phyloP scores from a whole-genome alignment of 441 rosid genomes.

The Brassica balearica region DNA sequence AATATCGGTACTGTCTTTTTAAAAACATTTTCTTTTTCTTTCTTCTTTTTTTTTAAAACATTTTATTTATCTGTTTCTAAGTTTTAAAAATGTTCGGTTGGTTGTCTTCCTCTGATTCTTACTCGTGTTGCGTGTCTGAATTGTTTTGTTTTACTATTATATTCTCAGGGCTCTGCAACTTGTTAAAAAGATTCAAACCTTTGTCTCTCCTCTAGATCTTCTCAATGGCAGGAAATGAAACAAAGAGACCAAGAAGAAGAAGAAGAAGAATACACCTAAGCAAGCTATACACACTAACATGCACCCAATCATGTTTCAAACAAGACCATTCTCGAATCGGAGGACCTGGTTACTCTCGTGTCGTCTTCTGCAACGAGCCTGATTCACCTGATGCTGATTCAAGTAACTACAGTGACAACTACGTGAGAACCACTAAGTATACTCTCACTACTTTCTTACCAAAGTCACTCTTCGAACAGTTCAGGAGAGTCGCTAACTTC shows the following conservation, averaged over 20 bases:
- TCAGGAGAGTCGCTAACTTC: slow-evolving; percentile 71
- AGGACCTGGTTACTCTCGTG: slow-evolving; percentile 65
- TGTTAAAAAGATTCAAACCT: slow-evolving; percentile 30
- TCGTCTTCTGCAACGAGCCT: slow-evolving; percentile 64
- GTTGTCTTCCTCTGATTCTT: background rate
- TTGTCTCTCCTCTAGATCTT: slow-evolving; percentile 7
- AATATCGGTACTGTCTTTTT: slow-evolving; percentile 33
- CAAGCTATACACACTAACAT: slow-evolving; percentile 63
- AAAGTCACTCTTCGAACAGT: slow-evolving; percentile 73
- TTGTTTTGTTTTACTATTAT: background rate
- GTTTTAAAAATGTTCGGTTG: slow-evolving; percentile 15
- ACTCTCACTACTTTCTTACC: slow-evolving; percentile 67
- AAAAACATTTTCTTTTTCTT: background rate
- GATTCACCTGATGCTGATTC: slow-evolving; percentile 53
- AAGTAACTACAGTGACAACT: slow-evolving; percentile 50
- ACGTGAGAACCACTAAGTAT: slow-evolving; percentile 65
- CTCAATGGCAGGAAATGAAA: slow-evolving; percentile 48
- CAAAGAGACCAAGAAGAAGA: slow-evolving; percentile 46
- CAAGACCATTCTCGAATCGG: slow-evolving; percentile 63
- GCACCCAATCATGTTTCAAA: slow-evolving; percentile 44
- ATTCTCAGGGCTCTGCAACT: background rate
- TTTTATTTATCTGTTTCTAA: slow-evolving; percentile 15
- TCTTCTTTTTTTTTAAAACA: background rate
- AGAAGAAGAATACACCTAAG: slow-evolving; percentile 56
- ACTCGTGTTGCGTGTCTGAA: slow-evolving; percentile 21